phyloP scores from a whole-genome alignment of 2,329 filamentous ascomycete species.

The Elsinoe perseae region DNA sequence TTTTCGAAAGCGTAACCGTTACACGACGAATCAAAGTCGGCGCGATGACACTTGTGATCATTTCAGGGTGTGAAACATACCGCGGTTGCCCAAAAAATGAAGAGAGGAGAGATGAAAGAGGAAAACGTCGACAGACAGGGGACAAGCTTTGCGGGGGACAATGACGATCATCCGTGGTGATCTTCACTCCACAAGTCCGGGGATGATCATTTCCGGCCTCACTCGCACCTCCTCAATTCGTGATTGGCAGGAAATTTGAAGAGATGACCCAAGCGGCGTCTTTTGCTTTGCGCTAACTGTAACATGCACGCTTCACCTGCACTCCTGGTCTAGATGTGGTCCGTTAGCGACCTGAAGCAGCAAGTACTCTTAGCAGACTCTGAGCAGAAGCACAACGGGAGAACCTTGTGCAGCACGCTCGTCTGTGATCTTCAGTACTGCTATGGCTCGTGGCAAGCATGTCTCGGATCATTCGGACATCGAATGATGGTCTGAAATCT shows the following conservation, averaged over 20 bases:
- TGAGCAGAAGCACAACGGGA: neutral
- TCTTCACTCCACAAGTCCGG: neutral
- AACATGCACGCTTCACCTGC: neutral
- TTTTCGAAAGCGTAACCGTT: neutral
- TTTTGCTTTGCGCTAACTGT: neutral
- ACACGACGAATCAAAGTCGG: neutral
- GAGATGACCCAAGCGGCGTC: slow-evolving; percentile 5
- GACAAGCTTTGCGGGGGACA: slow-evolving; percentile 5
- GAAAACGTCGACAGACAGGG: slow-evolving; percentile 3
- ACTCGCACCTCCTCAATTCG: neutral
- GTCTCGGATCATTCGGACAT: neutral
- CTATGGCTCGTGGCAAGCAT: neutral
- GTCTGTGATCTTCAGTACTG: neutral
- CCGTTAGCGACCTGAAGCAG: neutral
- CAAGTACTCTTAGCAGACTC: neutral
- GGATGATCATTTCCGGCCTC: neutral
- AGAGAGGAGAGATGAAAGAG: slow-evolving; percentile 5
- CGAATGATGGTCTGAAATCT: too few species aligned
- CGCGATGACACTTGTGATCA: neutral
- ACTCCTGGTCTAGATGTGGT: neutral
- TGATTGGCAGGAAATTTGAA: slow-evolving; percentile 1
- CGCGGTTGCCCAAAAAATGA: slow-evolving; percentile 7
- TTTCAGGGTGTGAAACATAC: slow-evolving; percentile 13
- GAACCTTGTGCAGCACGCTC: neutral
- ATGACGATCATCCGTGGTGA: neutral